A percentile compares a stretch with the other conserved stretches of the same genome.
Evolutionary conservation across 1,284 basidiomycete species (phyloP).

Genomic region (Bjerkandera adusta): DNA sequence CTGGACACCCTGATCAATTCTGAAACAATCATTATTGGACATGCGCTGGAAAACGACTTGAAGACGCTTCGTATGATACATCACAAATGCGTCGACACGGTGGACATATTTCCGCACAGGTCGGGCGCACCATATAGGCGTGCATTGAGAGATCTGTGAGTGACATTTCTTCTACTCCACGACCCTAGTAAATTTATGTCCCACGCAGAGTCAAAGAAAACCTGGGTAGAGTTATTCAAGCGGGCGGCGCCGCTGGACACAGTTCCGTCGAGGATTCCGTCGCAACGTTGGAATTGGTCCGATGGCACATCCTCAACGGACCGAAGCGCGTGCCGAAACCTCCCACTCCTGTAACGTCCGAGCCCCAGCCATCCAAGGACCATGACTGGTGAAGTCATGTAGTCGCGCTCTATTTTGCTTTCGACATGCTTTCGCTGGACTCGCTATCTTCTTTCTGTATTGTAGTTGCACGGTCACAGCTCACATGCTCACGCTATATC

Average conservation of each 20-base stretch:
- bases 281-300: slow-evolving; percentile 84
- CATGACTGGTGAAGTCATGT: neutral
- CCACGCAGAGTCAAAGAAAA: slow-evolving; percentile 69
- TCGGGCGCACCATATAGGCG: slow-evolving; percentile 77
- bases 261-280: slow-evolving; percentile 83
- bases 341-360: neutral
- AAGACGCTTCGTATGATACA: slow-evolving; percentile 86
- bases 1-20: slow-evolving; percentile 71
- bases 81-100: slow-evolving; percentile 80
- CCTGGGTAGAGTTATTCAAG: slow-evolving; percentile 75
- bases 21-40: slow-evolving; percentile 82
- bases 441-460: neutral
- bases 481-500: neutral
- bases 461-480: neutral
- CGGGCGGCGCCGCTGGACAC: slow-evolving; percentile 72
- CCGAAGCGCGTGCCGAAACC: slow-evolving; percentile 37
- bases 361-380: neutral
- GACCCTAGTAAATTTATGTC: neutral
- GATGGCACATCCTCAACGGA: slow-evolving; percentile 63
- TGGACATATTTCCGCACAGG: slow-evolving; percentile 78
- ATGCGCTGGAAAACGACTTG: slow-evolving; percentile 88
- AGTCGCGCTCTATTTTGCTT: too few species aligned
- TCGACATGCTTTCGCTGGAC: neutral
- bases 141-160: slow-evolving; percentile 78
- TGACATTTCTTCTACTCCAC: slow-evolving; percentile 12